Base-by-base conservation (phyloP, 2,329 filamentous ascomycete genomes). In the Botrytis elliptica region DNA sequence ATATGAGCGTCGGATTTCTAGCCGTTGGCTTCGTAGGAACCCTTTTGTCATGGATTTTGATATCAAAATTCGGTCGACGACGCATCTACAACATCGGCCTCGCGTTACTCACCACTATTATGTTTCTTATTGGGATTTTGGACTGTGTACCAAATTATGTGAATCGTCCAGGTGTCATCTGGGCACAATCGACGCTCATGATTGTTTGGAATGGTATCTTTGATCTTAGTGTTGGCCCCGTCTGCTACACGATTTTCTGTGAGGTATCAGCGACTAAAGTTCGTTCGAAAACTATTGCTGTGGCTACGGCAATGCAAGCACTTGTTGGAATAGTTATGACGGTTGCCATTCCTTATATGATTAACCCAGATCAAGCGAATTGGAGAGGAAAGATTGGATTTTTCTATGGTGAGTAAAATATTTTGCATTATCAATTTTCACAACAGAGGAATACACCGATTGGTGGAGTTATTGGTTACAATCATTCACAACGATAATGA, bases 41-140 rank as follows among this genome's bases (percentile, higher is more conserved):
- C 79, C 89, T 90, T 85, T 83, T 89, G 46, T 91, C 89, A 68
- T 92, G 90, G 90, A 81, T 90, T 70, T 84, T 91, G 64, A 91
- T 89, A 29, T 85, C 86, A 0, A 90, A 88, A 80, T 84, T 88
- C 71, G 89, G 89, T 78, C 87, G 89, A 71, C 88, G 89, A 68
- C 85, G 86, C 57, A 90, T 91, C 80, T 91, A 91, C 80, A 84
- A 90, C 72, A 89, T 86, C 82, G 89, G 89, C 74, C 86, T 79
- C 2, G 67, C 86, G 18, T 78, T 83, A n/a, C 84, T 87, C 80
- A 89, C 89, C 80, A 82, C 84, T 57, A 77, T 81, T 52, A 85
- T 91, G 77, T 84, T 91, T 36, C 69, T 91, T 67, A 78, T 80
- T 16, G 79, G 76, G 22, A 75, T 79, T 49, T 66, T 78, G 33